Percentiles rank a stretch among this genome's conserved stretches.
Evolutionary conservation across 208 protist species (phyloP).

Genomic region (Trypanosoma vivax): DNA sequence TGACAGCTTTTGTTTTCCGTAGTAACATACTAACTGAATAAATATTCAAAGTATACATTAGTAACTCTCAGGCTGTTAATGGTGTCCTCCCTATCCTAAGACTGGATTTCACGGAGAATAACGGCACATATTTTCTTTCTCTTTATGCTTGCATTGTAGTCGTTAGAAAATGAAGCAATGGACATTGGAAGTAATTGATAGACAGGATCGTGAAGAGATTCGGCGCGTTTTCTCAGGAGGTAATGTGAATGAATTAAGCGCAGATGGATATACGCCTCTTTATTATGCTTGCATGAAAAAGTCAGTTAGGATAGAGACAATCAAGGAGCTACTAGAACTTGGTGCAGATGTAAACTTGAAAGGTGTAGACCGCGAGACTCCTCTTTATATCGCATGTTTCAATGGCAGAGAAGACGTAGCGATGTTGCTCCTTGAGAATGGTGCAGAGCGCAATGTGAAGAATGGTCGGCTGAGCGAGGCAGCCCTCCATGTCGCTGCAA

Average conservation of each 20-base stretch:
- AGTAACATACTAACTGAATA: slow-evolving; percentile 1
- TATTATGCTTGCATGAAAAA: slow-evolving; percentile 85
- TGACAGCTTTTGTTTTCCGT: slow-evolving; percentile 12
- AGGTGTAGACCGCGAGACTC: slow-evolving; percentile 55
- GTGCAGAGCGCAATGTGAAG: slow-evolving; percentile 50
- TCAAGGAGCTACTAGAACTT: slow-evolving; percentile 44
- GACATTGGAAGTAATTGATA: slow-evolving; percentile 11
- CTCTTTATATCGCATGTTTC: slow-evolving; percentile 81
- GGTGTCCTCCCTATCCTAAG: too few relatives aligned
- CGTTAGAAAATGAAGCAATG: slow-evolving; percentile 3
- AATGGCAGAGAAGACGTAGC: slow-evolving; percentile 58
- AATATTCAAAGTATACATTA: too few relatives aligned
- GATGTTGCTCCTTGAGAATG: slow-evolving; percentile 44
- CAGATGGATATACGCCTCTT: slow-evolving; percentile 69
- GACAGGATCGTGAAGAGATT: background rate
- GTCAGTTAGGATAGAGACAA: slow-evolving; percentile 26
- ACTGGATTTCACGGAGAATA: too few relatives aligned
- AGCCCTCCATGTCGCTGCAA: slow-evolving; percentile 62
- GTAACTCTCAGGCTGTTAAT: too few relatives aligned
- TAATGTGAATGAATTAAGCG: slow-evolving; percentile 20
- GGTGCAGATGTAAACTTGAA: slow-evolving; percentile 60
- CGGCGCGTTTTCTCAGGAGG: background rate
- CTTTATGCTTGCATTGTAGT: background rate
- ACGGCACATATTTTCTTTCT: slow-evolving; percentile 5
- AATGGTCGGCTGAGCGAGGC: slow-evolving; percentile 61